Conservation (phyloP, 2,329 filamentous ascomycete genomes). For the Didymella lethalis region DNA sequence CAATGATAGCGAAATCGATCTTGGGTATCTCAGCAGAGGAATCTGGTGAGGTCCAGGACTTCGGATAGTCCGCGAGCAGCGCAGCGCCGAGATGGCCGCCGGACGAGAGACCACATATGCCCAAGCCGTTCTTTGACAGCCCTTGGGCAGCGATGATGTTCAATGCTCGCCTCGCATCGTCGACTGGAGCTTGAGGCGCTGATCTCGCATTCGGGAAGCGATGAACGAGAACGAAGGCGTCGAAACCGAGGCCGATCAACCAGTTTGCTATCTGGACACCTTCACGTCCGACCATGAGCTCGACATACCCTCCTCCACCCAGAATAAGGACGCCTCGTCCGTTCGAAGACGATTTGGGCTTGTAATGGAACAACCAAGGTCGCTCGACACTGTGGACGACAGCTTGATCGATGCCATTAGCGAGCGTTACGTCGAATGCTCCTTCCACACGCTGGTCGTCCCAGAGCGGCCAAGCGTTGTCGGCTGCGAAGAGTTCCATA, state of each 20-base stretch:
- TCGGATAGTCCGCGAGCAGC: slow-evolving; percentile 25
- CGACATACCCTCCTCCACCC: slow-evolving; percentile 31
- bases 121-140: slow-evolving; percentile 4
- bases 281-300: slow-evolving; percentile 34
- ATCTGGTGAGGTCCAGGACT: slow-evolving; percentile 19
- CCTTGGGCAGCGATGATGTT: slow-evolving; percentile 18
- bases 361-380: slow-evolving; percentile 28
- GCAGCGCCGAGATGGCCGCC: slow-evolving; percentile 32
- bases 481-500: slow-evolving; percentile 9
- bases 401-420: slow-evolving; percentile 16
- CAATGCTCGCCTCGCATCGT: slow-evolving; percentile 26
- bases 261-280: slow-evolving; percentile 30
- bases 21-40: slow-evolving; percentile 2
- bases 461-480: slow-evolving; percentile 22
- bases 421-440: slow-evolving; percentile 18
- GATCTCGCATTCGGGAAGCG: slow-evolving; percentile 28
- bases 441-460: slow-evolving; percentile 16
- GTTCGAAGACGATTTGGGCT: slow-evolving; percentile 8
- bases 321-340: slow-evolving; percentile 23
- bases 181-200: slow-evolving; percentile 24
- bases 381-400: slow-evolving; percentile 26
- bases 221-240: slow-evolving; percentile 31
- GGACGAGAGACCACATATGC: slow-evolving; percentile 29
- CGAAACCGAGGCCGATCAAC: slow-evolving; percentile 26
- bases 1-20: slow-evolving; percentile 30